Evolutionary conservation across 768 basidiomycete species (phyloP).

Genomic region (Lentinula detonsa): DNA sequence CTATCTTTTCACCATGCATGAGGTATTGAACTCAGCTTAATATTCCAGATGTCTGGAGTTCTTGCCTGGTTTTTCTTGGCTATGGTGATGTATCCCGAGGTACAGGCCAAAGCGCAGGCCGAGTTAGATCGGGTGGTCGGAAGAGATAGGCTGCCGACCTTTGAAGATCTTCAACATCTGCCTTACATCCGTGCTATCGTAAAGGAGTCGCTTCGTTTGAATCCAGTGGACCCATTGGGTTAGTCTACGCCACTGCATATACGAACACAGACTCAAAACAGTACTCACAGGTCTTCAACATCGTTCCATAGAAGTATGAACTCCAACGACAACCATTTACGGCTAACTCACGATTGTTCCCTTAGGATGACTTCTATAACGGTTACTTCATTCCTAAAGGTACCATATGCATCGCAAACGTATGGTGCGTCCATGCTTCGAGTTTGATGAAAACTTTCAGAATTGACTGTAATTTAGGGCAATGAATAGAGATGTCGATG

Average conservation of each 20-base stretch:
- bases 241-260: neutral
- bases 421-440: neutral
- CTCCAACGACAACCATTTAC: neutral
- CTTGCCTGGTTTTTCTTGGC: constrained; percentile 7
- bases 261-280: neutral
- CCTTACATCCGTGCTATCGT: constrained; percentile 12
- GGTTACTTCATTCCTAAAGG: constrained; percentile 2
- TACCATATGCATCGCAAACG: neutral
- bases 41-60: neutral
- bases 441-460: neutral
- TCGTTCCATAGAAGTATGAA: neutral
- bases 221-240: neutral
- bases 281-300: neutral
- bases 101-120: constrained; percentile 13
- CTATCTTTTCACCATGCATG: neutral
- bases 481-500: neutral
- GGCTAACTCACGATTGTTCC: neutral
- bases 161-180: constrained; percentile 8
- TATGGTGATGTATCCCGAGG: constrained; percentile 15
- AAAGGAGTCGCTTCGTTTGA: neutral
- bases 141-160: constrained; percentile 8
- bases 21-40: too few relatives aligned
- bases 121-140: constrained; percentile 19
- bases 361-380: neutral
- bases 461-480: neutral